Percentiles rank a stretch among this genome's conserved stretches.
Evolutionary conservation across 306 rosid genomes (phyloP).

Genomic region (Spatholobus suberectus): DNA sequence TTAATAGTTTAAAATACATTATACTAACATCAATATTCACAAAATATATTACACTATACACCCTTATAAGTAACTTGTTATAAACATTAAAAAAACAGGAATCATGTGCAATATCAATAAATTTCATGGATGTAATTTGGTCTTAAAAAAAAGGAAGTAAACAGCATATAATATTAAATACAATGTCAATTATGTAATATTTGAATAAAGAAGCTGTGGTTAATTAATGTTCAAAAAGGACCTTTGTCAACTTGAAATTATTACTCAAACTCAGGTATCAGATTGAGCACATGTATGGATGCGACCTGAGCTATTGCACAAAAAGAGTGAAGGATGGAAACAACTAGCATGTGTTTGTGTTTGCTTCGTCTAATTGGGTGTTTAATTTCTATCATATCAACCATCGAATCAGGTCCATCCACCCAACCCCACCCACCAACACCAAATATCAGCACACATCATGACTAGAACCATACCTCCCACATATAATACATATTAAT

Average conservation of each 20-base stretch:
- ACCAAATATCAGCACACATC: conserved; percentile 20
- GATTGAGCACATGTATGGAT: not conserved
- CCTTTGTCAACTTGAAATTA: not conserved
- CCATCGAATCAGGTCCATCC: conserved; percentile 35
- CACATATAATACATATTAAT: conserved; percentile 23
- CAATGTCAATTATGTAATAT: not conserved
- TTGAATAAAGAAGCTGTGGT: not conserved
- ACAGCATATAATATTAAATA: not conserved
- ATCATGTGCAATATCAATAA: no score
- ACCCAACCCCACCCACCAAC: conserved; percentile 46
- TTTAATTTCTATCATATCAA: conserved; percentile 41
- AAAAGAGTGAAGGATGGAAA: conserved; percentile 1
- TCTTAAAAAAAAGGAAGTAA: no score
- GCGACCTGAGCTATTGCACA: not conserved
- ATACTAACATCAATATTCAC: no score
- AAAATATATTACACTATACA: no score
- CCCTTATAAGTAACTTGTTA: no score
- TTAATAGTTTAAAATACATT: no score
- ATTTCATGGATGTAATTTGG: no score
- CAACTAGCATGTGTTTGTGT: not conserved
- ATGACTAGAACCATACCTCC: conserved; percentile 40
- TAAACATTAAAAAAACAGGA: no score
- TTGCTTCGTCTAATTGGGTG: conserved; percentile 33
- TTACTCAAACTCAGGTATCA: not conserved
- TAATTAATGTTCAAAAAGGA: not conserved